A percentile compares a stretch with the other conserved stretches of the same genome.
phyloP scores from a whole-genome alignment of 305 asterid species.

The Petunia hybrid region DNA sequence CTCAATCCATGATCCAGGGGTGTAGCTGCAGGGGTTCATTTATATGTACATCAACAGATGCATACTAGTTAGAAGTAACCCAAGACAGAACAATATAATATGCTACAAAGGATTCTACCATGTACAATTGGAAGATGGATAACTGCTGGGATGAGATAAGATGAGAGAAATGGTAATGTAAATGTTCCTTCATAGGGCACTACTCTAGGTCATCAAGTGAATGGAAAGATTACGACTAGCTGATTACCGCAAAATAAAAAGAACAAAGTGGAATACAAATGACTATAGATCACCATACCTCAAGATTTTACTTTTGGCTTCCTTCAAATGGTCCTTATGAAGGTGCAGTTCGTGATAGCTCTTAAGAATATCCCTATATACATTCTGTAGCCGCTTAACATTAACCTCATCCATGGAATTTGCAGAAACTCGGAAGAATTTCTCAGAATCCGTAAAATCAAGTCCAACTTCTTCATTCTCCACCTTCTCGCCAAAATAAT shows the following conservation, averaged over 20 bases:
- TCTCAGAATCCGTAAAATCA: constrained; percentile 35
- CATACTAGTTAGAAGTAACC: not conserved
- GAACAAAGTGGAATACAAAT: not conserved
- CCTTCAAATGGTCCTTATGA: constrained; percentile 49
- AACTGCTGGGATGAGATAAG: no score
- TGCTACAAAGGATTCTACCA: no score
- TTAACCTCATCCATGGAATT: constrained; percentile 38
- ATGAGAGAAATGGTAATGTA: no score
- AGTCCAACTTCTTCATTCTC: constrained; percentile 37
- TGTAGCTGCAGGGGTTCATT: constrained; percentile 55
- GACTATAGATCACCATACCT: constrained; percentile 47
- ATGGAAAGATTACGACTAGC: no score
- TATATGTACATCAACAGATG: constrained; percentile 2
- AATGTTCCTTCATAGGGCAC: no score
- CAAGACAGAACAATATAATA: not conserved
- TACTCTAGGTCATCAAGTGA: no score
- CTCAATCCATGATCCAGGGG: constrained; percentile 76
- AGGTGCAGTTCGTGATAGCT: constrained; percentile 53
- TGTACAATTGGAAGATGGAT: no score
- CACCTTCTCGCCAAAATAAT: constrained; percentile 30
- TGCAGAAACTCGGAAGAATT: constrained; percentile 37
- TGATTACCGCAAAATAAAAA: not conserved
- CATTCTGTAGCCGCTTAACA: constrained; percentile 51
- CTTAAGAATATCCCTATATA: constrained; percentile 52
- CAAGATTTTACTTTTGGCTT: constrained; percentile 54